Base-by-base conservation (phyloP, 208 protist genomes). In the Trypanosoma boissoni region DNA sequence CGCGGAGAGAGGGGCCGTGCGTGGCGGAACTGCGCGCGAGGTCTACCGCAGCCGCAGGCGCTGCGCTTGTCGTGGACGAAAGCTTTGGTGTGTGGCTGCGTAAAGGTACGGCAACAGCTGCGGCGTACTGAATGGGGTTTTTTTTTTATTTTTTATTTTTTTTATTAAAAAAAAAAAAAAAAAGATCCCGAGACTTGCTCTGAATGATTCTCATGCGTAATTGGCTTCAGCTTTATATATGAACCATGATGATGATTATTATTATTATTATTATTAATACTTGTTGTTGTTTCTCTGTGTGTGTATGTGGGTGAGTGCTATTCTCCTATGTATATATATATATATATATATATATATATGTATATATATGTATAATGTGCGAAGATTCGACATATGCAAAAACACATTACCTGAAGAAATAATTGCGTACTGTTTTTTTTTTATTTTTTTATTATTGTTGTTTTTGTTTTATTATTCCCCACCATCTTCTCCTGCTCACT, bases 31-130 rank as follows among this genome's bases (percentile, higher is more conserved):
- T 71, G 39, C 55, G 48, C 3, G 39, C 56, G 2, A 46, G 57
- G 2, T 71, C 56, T 10, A 28, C 43, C 14, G 49, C 64, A 14
- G 64, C 57, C 0, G 56, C 57, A 20, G 64, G 64, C 14, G 64
- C 56, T 7, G 23, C 56, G 7, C 14, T 71, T 18, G 64, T 62
- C 28, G 39, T 71, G 29, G 64, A 71, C 32, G 18, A 26, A 21
- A 63, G 57, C 29, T 59, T 71, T 50, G 64, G 64, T 34, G 64
- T 64, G 1, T 71, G 64, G 64, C 41, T 71, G 18, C 46, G 57
- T 31, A 71, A 71, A 39, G 64, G 29, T 24, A 58, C 64, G 8
- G 16, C 37, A 23, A 51, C 2, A 32, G 48, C 34, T 6, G 51
- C 16, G 51, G 31, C 51, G 14, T 42, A n/a, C 27, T 32, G 31